Conservation (phyloP, 169 alveolate genomes). For the Eimeria necatrix region DNA sequence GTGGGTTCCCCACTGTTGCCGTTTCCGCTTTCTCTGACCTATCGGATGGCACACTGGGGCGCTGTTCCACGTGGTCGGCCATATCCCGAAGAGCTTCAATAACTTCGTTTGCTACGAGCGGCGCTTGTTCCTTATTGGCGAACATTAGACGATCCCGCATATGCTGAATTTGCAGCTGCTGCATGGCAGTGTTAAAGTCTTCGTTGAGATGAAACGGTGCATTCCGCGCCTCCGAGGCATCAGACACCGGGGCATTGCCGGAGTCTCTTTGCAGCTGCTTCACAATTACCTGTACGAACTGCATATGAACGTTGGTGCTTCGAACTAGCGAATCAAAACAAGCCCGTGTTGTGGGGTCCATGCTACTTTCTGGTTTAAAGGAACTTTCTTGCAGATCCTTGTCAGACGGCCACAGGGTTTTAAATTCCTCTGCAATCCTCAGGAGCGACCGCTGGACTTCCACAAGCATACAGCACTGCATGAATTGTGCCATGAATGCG, state of each 20-base stretch:
- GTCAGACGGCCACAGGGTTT: slow-evolving; percentile 54
- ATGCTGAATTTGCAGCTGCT: slow-evolving; percentile 70
- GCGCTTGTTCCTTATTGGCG: slow-evolving; percentile 6
- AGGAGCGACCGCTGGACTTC: slow-evolving; percentile 77
- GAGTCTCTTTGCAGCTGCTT: slow-evolving; percentile 70
- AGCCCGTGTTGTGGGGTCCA: slow-evolving; percentile 67
- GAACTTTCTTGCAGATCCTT: slow-evolving; percentile 51
- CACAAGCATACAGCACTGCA: slow-evolving; percentile 80
- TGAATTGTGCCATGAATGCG: slow-evolving; percentile 81
- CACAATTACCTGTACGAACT: slow-evolving; percentile 78
- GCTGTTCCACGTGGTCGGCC: slow-evolving; percentile 27
- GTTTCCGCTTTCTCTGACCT: neutral
- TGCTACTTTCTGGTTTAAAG: slow-evolving; percentile 24
- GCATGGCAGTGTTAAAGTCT: slow-evolving; percentile 19
- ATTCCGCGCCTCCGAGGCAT: slow-evolving; percentile 17
- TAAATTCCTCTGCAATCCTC: slow-evolving; percentile 62
- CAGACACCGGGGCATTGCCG: neutral
- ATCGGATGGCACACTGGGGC: slow-evolving; percentile 5
- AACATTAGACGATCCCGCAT: slow-evolving; percentile 48
- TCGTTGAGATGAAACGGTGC: slow-evolving; percentile 45
- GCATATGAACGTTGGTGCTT: slow-evolving; percentile 77
- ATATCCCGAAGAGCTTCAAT: slow-evolving; percentile 50
- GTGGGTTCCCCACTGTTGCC: slow-evolving; percentile 30
- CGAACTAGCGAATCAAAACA: slow-evolving; percentile 76
- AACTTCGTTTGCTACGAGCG: slow-evolving; percentile 27